Evolutionary conservation across 2,329 filamentous ascomycete genomes (phyloP).

Genomic region (Acrodontium crateriforme): DNA sequence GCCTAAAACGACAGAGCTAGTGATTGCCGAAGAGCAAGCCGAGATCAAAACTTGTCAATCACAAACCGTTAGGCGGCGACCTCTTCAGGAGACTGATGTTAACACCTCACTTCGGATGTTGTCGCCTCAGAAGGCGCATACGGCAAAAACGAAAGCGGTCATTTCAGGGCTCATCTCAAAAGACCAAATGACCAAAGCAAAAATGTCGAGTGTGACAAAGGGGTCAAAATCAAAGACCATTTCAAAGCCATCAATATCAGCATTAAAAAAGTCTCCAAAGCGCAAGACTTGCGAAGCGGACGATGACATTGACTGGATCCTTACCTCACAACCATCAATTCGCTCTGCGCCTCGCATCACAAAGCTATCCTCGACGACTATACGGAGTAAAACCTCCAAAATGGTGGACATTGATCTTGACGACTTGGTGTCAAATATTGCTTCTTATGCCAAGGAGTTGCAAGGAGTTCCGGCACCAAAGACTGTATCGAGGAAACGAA

Average conservation of each 20-base stretch:
- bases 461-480: no score
- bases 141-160: background rate
- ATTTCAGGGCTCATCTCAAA: background rate
- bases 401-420: constrained; percentile 16
- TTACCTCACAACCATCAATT: no score
- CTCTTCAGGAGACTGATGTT: constrained; percentile 5
- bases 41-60: background rate
- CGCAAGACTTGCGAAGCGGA: constrained; percentile 1
- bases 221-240: background rate
- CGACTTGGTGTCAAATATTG: constrained; percentile 16
- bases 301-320: constrained; percentile 16
- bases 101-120: constrained; percentile 3
- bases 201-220: background rate
- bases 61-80: background rate
- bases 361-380: constrained; percentile 1
- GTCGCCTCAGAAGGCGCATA: constrained; percentile 3
- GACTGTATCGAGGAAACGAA: no score
- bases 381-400: constrained; percentile 2
- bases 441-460: constrained; percentile 6
- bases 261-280: background rate
- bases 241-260: background rate
- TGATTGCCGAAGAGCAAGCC: background rate
- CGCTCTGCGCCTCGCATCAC: constrained; percentile 4
- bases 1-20: background rate
- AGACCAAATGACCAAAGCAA: background rate